A percentile compares a stretch with the other conserved stretches of the same genome.
Evolutionary conservation across 352 stramenopile species (phyloP).

Genomic region (Pythium aquatile): DNA sequence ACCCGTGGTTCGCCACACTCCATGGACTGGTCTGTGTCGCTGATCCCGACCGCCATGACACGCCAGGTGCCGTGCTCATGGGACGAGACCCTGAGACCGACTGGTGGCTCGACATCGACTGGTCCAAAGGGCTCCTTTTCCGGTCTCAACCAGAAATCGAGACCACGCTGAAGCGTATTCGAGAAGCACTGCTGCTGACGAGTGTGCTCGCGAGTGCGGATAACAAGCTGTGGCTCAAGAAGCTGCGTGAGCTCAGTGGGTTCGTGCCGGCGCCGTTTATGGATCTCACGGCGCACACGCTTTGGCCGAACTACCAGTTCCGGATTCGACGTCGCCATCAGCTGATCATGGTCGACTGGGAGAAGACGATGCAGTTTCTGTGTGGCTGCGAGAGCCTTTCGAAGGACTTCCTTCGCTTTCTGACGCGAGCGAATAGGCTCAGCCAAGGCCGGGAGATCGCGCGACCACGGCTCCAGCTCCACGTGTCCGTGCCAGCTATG

Average conservation of each 20-base stretch:
- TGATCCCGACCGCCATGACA: not conserved
- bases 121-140: not conserved
- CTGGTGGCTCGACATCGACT: constrained; percentile 9
- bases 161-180: not conserved
- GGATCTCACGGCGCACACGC: constrained; percentile 1
- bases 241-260: constrained; percentile 4
- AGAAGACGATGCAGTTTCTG: not conserved
- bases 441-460: not conserved
- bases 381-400: not conserved
- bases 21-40: not conserved
- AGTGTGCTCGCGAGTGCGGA: constrained; percentile 8
- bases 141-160: not conserved
- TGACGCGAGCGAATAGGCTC: not conserved
- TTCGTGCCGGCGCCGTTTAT: constrained; percentile 13
- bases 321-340: not conserved
- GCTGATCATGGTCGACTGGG: not conserved
- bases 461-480: not conserved
- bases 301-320: not conserved
- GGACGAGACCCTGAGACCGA: constrained; percentile 11
- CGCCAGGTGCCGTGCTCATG: not conserved
- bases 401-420: not conserved
- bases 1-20: constrained; percentile 10
- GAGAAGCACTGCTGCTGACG: constrained; percentile 8
- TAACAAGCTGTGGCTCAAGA: constrained; percentile 1
- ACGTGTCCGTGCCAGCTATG: not conserved